Base-by-base conservation (phyloP, 768 basidiomycete species). In the Auriculariales sp. region DNA sequence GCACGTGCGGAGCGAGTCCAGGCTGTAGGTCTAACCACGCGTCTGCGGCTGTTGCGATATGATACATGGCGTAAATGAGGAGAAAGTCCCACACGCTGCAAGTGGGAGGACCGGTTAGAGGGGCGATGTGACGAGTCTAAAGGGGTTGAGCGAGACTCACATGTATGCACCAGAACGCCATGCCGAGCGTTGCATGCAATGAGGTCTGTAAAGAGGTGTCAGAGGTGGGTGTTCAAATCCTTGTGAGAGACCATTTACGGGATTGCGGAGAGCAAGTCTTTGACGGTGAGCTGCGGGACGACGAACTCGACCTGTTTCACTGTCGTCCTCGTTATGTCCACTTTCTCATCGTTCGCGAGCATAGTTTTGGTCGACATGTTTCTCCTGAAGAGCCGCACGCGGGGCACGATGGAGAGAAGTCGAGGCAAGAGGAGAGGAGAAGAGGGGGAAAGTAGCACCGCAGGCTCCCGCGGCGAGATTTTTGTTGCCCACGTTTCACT, bases 121-220 rank as follows among this genome's bases (percentile, higher is more conserved):
- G 28, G 51, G 49, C 48, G 45, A 30, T 42, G 19, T 51, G 25
- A 27, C 46, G 49, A 35, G n/a, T 2, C 32, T 48, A 53, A 19
- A 49, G 3, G 25, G 46, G n/a, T 46, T 52, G 45, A 34, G 48
- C 34, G 4, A 7, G 27, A 64, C 80, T 52, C 64, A 87, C 86
- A 94, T 69, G 63, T 95, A 91, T 47, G 73, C 52, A 1, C 78
- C 80, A 3, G 90, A 91, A 61, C 71, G 74, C 58, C 92, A 53
- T 3, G 89, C 85, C 0, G 89, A 93, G 53, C 94, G 85, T 70
- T 93, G 72, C 68, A 81, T 89, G 70, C 94, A 97, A 66, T 90
- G 90, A 7, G 82, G 56, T 12, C 86, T 88, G 53, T 27, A 50
- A 14, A 34, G 51, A 50, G 49, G 49, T 48, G 32, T 46, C 48